Evolutionary conservation across 371 early-diverging fungal species (phyloP).

Genomic region (Rhizopus delemar): DNA sequence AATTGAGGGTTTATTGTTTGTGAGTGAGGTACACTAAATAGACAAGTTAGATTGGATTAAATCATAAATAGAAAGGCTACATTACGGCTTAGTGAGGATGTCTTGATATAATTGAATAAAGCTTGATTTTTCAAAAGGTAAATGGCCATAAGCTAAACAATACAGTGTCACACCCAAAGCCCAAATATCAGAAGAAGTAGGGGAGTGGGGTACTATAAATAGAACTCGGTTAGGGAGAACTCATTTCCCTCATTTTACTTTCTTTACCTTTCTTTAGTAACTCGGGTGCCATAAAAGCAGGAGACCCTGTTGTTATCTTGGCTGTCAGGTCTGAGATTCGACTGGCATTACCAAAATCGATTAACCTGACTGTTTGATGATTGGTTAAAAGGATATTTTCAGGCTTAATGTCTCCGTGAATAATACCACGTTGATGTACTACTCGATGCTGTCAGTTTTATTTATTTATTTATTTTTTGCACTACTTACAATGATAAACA

Average conservation of each 20-base stretch:
- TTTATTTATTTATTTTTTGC: neutral
- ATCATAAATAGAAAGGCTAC: neutral
- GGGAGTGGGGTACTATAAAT: neutral
- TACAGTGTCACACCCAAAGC: slow-evolving; percentile 35
- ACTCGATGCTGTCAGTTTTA: neutral
- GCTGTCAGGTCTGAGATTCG: slow-evolving; percentile 9
- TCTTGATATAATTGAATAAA: slow-evolving; percentile 21
- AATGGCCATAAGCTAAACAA: slow-evolving; percentile 26
- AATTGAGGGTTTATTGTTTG: slow-evolving; percentile 18
- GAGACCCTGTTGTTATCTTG: slow-evolving; percentile 26
- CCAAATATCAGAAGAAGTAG: slow-evolving; percentile 28
- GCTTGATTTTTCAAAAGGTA: slow-evolving; percentile 25
- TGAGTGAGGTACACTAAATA: slow-evolving; percentile 14
- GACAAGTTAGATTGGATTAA: neutral
- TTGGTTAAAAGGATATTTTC: slow-evolving; percentile 36
- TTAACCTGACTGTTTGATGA: slow-evolving; percentile 33
- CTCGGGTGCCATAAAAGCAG: slow-evolving; percentile 36
- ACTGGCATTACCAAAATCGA: slow-evolving; percentile 45
- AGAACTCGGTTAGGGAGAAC: too few species aligned
- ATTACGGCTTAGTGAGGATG: slow-evolving; percentile 21
- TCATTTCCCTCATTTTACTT: neutral
- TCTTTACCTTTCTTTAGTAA: slow-evolving; percentile 25
- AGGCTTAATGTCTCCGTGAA: slow-evolving; percentile 47
- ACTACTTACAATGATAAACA: slow-evolving; percentile 32
- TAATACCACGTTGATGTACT: slow-evolving; percentile 33